These are phyloP conservation scores for Quercus alba DNA, from an alignment of 306 rosid species.

Conservation along the genomic window DNA sequence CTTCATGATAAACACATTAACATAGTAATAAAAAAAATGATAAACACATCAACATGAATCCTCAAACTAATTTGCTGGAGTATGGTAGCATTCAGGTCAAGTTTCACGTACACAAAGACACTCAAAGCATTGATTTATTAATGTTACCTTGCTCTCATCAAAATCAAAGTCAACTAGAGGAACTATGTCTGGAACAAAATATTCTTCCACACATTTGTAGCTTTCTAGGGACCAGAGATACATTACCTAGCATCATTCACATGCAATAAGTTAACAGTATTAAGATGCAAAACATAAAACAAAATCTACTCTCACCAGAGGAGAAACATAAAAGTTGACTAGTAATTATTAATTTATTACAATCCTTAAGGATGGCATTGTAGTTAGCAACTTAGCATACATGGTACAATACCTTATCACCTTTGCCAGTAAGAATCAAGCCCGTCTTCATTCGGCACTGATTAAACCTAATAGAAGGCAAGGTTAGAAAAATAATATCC, in stretches of 20 bases:
- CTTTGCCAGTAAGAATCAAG: conserved; percentile 67
- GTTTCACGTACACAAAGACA: background rate
- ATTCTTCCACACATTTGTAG: conserved; percentile 65
- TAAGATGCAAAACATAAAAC: background rate
- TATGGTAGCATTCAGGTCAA: background rate
- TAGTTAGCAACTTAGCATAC: background rate
- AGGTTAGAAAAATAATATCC: conserved; percentile 20
- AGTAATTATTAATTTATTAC: background rate
- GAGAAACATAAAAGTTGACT: background rate
- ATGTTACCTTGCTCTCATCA: conserved; percentile 82
- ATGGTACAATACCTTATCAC: conserved; percentile 60
- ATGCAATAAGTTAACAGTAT: conserved; percentile 17
- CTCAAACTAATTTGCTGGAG: background rate
- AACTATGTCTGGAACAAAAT: conserved; percentile 40
- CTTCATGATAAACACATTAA: background rate
- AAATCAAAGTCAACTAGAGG: conserved; percentile 78
- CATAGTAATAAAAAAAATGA: no score
- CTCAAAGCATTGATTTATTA: background rate
- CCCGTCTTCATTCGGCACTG: conserved; percentile 85
- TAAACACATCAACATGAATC: background rate
- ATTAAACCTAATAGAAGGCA: conserved; percentile 55
- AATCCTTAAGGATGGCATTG: conserved; percentile 13
- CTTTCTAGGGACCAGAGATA: conserved; percentile 72
- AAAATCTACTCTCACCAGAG: background rate
- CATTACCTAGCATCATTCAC: conserved; percentile 53